Evolutionary conservation across 2,329 filamentous ascomycete genomes (phyloP).

Genomic region (Tolypocladium sp.): DNA sequence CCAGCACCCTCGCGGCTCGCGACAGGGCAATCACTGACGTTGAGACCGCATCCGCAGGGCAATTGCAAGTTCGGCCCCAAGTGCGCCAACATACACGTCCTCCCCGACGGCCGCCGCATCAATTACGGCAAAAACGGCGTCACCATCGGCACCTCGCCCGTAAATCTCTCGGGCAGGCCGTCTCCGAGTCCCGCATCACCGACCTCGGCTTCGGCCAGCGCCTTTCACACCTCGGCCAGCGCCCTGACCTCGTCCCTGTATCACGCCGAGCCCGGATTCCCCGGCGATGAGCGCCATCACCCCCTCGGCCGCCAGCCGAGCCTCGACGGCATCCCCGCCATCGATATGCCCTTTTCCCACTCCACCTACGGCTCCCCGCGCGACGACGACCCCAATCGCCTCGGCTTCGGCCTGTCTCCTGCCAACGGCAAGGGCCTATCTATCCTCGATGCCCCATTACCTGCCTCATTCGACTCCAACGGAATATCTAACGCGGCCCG

Average conservation of each 20-base stretch:
- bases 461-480: slow-evolving; percentile 92
- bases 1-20: neutral
- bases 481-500: slow-evolving; percentile 86
- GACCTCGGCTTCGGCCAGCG: slow-evolving; percentile 23
- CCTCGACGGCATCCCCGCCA: slow-evolving; percentile 46
- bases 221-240: slow-evolving; percentile 48
- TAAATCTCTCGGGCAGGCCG: slow-evolving; percentile 59
- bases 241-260: slow-evolving; percentile 55
- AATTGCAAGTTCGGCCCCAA: slow-evolving; percentile 99
- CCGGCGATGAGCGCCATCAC: slow-evolving; percentile 30
- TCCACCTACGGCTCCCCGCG: slow-evolving; percentile 75
- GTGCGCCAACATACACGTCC: slow-evolving; percentile 92
- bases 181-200: slow-evolving; percentile 32
- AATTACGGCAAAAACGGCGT: slow-evolving; percentile 67
- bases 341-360: slow-evolving; percentile 50
- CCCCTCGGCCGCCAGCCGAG: slow-evolving; percentile 39
- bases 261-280: slow-evolving; percentile 31
- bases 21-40: neutral
- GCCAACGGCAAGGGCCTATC: slow-evolving; percentile 63
- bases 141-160: slow-evolving; percentile 48
- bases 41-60: slow-evolving; percentile 45
- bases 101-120: slow-evolving; percentile 86
- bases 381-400: slow-evolving; percentile 49
- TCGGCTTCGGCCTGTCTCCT: slow-evolving; percentile 72
- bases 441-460: slow-evolving; percentile 86